Evolutionary conservation across 116 monocot species (phyloP), one percentile per base, ranked within the genome.

Genomic region (Dioscorea cayenensis): DNA sequence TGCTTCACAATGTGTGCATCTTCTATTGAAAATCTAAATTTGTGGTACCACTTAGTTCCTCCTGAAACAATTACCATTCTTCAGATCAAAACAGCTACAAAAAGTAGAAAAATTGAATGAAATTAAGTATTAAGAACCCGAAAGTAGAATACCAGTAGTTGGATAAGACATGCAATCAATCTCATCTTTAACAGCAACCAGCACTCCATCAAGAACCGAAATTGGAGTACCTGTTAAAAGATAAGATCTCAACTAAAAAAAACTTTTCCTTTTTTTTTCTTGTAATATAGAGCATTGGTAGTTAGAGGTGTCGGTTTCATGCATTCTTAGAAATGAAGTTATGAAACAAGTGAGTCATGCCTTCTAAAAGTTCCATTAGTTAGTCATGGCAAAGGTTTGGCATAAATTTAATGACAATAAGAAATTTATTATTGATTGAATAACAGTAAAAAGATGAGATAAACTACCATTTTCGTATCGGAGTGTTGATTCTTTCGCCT

Each of bases 131-230:
- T 43, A 19, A n/a, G n/a, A 55, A n/a, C 55, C 55, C 32, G 17
- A 52, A 22, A 36, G n/a, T 6, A 63, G 17, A 21, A 14, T 76
- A 95, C 95, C 95, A 32, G 95, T 91, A 35, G 91, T 95, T 18
- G 91, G 85, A 67, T 95, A 89, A 25, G 95, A 89, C 81, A 82
- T 43, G 75, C 95, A 95, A 59, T 95, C 95, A 10, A 95, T 91
- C 83, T 95, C 95, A 72, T 95, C 95, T 66, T 95, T 95, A 19
- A 95, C 76, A 2, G 95, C 89, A 70, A 95, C 73, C n/a, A 89
- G 68, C 28, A 89, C 23, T 17, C 95, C 95, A 83, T 95, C 95
- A 71, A 95, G 74, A 29, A 82, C 72, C 68, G 91, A 91, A 71
- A 91, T 83, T 35, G 91, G 89, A 36, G 61, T 67, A 19, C 91